Evolutionary conservation across 352 stramenopile species (phyloP).

Genomic region (Phytophthora multivora): DNA sequence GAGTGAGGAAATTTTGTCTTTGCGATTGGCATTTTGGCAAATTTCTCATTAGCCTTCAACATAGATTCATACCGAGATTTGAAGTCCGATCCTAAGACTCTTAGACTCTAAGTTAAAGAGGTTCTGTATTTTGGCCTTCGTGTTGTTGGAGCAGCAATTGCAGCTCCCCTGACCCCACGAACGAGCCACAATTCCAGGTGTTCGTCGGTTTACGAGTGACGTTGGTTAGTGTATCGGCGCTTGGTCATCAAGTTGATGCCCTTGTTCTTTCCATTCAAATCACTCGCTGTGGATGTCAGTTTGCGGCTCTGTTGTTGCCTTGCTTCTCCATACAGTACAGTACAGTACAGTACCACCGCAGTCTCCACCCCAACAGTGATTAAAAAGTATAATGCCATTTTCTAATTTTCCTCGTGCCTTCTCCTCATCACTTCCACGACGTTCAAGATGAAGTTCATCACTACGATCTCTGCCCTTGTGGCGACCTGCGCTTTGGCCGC

Average conservation of each 20-base stretch:
- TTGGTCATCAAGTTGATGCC: background rate
- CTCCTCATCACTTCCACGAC: background rate
- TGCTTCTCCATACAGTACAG: slow-evolving; percentile 1
- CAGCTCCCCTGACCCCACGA: slow-evolving; percentile 16
- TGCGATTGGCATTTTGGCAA: background rate
- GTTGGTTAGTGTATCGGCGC: background rate
- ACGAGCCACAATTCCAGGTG: slow-evolving; percentile 5
- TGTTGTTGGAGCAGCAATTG: slow-evolving; percentile 13
- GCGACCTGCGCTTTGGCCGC: background rate
- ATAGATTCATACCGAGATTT: slow-evolving; percentile 7
- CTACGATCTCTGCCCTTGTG: slow-evolving; percentile 7
- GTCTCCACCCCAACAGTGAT: background rate
- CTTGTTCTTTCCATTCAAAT: slow-evolving; percentile 1
- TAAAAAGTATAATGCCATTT: slow-evolving; percentile 15
- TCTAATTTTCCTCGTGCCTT: slow-evolving; percentile 3
- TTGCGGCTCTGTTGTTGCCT: slow-evolving; percentile 1
- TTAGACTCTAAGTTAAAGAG: too few relatives aligned
- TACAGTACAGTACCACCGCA: too few relatives aligned
- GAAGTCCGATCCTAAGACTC: background rate
- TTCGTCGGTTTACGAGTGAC: slow-evolving; percentile 6
- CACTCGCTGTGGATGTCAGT: background rate
- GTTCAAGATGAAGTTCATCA: slow-evolving; percentile 19
- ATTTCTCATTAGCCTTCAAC: slow-evolving; percentile 12
- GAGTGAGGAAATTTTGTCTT: background rate
- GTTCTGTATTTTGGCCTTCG: background rate